Conservation (phyloP, 495 filamentous ascomycete species). For the Annulohypoxylon stygium region DNA sequence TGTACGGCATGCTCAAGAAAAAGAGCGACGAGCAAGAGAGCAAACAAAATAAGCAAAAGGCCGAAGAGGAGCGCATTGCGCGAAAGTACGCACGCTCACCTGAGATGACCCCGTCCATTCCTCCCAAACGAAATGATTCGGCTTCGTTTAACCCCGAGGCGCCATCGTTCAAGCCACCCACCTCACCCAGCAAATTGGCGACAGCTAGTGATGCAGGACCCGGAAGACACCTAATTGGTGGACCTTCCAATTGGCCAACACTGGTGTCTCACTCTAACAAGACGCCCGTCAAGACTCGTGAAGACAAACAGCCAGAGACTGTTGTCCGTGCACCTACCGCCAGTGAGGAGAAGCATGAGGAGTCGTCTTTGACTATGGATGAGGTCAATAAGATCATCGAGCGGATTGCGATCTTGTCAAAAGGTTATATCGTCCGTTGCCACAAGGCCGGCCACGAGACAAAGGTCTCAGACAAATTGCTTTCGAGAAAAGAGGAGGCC, state of each 20-base stretch:
- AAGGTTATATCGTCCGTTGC: slow-evolving; percentile 35
- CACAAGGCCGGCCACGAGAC: slow-evolving; percentile 11
- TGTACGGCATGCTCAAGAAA: not conserved
- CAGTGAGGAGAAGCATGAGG: not conserved
- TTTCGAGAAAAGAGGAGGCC: slow-evolving; percentile 6
- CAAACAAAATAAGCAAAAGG: not conserved
- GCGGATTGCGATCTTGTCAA: slow-evolving; percentile 20
- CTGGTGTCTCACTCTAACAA: not conserved
- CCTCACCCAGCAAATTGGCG: not conserved
- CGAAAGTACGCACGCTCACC: not conserved
- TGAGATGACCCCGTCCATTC: too few relatives aligned
- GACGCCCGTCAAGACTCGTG: not conserved
- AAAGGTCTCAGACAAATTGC: slow-evolving; percentile 8
- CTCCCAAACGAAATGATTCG: not conserved
- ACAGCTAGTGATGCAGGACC: not conserved
- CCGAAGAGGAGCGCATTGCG: too few relatives aligned
- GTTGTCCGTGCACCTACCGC: not conserved
- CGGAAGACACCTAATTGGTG: not conserved
- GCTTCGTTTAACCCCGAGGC: slow-evolving; percentile 29
- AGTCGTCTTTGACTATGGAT: not conserved
- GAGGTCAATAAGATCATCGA: slow-evolving; percentile 21
- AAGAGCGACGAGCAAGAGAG: not conserved
- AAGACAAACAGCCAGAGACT: not conserved
- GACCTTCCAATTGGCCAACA: slow-evolving; percentile 30
- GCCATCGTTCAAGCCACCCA: slow-evolving; percentile 13